A percentile compares a stretch with the other conserved stretches of the same genome.
phyloP scores from a whole-genome alignment of 495 filamentous ascomycete genomes.

The Aspergillus funiculosus region DNA sequence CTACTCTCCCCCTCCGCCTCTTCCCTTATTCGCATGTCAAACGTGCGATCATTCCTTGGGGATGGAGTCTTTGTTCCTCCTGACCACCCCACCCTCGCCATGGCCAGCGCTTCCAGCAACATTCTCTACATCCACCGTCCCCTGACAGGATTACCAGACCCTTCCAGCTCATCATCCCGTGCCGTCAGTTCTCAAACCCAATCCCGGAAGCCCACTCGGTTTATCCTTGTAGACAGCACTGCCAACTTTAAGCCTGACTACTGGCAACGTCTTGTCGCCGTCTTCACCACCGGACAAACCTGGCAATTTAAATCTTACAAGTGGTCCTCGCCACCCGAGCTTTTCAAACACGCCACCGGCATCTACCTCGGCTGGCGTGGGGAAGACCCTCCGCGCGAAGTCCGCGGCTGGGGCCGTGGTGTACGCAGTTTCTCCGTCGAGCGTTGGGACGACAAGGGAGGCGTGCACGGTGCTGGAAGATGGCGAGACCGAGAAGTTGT shows the following conservation, averaged over 20 bases:
- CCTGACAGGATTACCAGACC: conserved; percentile 58
- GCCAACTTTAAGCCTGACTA: conserved; percentile 97
- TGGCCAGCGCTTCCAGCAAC: conserved; percentile 49
- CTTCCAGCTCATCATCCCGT: conserved; percentile 24
- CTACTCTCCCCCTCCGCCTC: conserved; percentile 97
- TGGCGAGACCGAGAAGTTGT: conserved; percentile 93
- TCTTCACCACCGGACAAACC: conserved; percentile 95
- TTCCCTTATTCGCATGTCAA: conserved; percentile 92
- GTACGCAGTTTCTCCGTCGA: conserved; percentile 72
- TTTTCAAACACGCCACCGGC: conserved; percentile 82
- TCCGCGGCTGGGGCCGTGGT: conserved; percentile 78
- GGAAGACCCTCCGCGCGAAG: conserved; percentile 67
- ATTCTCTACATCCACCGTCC: conserved; percentile 79
- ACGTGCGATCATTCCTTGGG: conserved; percentile 93
- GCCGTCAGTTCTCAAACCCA: conserved; percentile 33
- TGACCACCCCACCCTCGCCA: conserved; percentile 55
- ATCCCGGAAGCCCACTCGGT: conserved; percentile 67
- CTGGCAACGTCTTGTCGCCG: conserved; percentile 91
- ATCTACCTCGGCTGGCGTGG: conserved; percentile 89
- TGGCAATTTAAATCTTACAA: conserved; percentile 99
- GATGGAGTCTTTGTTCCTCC: conserved; percentile 74
- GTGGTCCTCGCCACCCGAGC: conserved; percentile 81
- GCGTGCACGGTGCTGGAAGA: conserved; percentile 52
- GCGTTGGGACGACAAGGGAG: conserved; percentile 61
- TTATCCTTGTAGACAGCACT: conserved; percentile 88